Evolutionary conservation across 805 yeast species (phyloP), one percentile per base, ranked within the genome.

Genomic region (Candida nonsorbophila): DNA sequence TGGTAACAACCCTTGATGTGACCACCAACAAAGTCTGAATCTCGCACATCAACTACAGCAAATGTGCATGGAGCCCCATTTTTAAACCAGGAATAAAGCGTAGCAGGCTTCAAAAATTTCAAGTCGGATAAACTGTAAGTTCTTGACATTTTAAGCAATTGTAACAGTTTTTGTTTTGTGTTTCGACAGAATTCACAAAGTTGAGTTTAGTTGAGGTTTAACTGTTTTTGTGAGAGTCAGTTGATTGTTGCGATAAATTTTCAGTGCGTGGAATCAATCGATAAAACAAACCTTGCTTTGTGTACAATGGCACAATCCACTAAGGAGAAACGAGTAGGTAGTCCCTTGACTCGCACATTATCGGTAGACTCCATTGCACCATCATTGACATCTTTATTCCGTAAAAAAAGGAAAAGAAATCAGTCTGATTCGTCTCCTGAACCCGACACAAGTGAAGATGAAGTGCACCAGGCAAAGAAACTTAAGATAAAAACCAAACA

Each of bases 31-130:
- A 69, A 72, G 53, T 90, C 97, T 6, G 72, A 67, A 32, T 88
- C 97, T 30, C 97, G 68, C 2, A 90, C 96, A 45, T 88, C 97
- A 2, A 90, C 69, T 3, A 88, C 71, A 0, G 69, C 60, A 36
- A 76, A 71, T 7, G 47, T 49, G 3, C 59, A 50, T 5, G 67
- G 55, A 1, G 65, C 47, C 6, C 51, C 48, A 4, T 67, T 64
- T 9, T 40, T 32, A 18, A 75, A 48, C 82, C 81, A 75, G 7
- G 53, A 32, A 20, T 65, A 51, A 17, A 77, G 57, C 0, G 67
- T 53, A 7, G 57, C 29, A 1, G 78, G 67, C 14, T 65, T 69
- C 6, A 77, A 32, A 43, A 67, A 70, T 32, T 60, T 65, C 30
- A 77, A 53, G 33, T 61, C 69, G 1, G 77, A 53, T 2, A 67